Conservation (phyloP, 1,284 basidiomycete genomes). For the Ustilago tritici region DNA sequence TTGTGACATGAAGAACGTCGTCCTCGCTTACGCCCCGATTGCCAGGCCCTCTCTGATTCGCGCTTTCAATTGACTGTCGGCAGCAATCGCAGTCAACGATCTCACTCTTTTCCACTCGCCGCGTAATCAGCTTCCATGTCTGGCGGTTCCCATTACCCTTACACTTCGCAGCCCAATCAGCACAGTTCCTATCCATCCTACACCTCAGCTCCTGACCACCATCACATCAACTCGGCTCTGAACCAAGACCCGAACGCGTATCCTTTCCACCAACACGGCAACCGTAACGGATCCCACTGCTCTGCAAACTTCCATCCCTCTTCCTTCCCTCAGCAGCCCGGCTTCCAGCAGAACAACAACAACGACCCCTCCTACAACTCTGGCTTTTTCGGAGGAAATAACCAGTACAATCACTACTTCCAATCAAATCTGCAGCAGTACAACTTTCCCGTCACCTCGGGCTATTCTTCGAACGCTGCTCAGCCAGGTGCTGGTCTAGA, state of each 20-base stretch:
- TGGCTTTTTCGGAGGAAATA: not conserved
- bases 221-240: slow-evolving; percentile 2
- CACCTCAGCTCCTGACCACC: slow-evolving; percentile 4
- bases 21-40: not conserved
- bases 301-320: slow-evolving; percentile 9
- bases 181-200: slow-evolving; percentile 9
- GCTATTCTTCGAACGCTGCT: not conserved
- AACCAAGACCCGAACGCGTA: slow-evolving; percentile 1
- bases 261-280: slow-evolving; percentile 3
- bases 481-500: slow-evolving; percentile 1
- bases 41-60: not conserved
- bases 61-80: slow-evolving; percentile 19
- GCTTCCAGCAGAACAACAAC: not conserved
- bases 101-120: not conserved
- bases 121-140: slow-evolving; percentile 41
- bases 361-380: not conserved
- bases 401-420: not conserved
- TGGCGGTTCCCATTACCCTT: slow-evolving; percentile 32
- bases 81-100: slow-evolving; percentile 10
- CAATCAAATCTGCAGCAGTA: slow-evolving; percentile 6
- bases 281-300: not conserved
- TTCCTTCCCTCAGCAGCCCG: not conserved
- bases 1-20: slow-evolving; percentile 22
- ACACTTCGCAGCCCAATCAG: slow-evolving; percentile 17
- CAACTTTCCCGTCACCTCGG: slow-evolving; percentile 10